phyloP scores from a whole-genome alignment of 108 stramenopile genomes.

The Parmales sp. region DNA sequence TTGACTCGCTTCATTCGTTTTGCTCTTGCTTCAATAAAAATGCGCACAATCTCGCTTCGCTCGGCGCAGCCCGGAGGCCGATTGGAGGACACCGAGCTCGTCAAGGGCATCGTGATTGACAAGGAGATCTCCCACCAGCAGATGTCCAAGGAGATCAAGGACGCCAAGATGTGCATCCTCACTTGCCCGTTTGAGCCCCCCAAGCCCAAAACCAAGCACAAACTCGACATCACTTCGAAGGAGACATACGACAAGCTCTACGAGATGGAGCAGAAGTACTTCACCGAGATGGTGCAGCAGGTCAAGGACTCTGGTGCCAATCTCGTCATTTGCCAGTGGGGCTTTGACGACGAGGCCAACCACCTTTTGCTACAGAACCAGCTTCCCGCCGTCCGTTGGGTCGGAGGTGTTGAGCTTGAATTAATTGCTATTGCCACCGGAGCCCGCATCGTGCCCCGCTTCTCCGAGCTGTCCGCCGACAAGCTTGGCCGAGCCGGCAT shows the following conservation, averaged over 20 bases:
- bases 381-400: slow-evolving; percentile 90
- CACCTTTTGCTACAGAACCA: slow-evolving; percentile 87
- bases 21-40: no score
- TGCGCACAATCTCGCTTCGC: no score
- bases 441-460: slow-evolving; percentile 94
- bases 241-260: slow-evolving; percentile 92
- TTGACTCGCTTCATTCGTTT: no score
- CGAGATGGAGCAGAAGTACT: slow-evolving; percentile 92
- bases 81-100: slow-evolving; percentile 91
- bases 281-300: slow-evolving; percentile 90
- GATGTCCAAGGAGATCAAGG: slow-evolving; percentile 81
- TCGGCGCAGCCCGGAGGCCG: slow-evolving; percentile 91
- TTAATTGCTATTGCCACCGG: slow-evolving; percentile 99
- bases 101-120: slow-evolving; percentile 93
- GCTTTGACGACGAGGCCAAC: slow-evolving; percentile 99
- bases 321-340: slow-evolving; percentile 96
- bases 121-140: slow-evolving; percentile 97
- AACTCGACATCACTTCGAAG: slow-evolving; percentile 90
- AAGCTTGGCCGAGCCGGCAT: slow-evolving; percentile 89
- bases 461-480: slow-evolving; percentile 78
- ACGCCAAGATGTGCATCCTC: slow-evolving; percentile 91
- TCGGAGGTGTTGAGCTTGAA: slow-evolving; percentile 98
- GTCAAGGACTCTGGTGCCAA: slow-evolving; percentile 97
- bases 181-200: slow-evolving; percentile 99
- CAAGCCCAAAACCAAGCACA: slow-evolving; percentile 99